Evolutionary conservation across 768 basidiomycete species (phyloP).

Genomic region (Daedalea quercina): DNA sequence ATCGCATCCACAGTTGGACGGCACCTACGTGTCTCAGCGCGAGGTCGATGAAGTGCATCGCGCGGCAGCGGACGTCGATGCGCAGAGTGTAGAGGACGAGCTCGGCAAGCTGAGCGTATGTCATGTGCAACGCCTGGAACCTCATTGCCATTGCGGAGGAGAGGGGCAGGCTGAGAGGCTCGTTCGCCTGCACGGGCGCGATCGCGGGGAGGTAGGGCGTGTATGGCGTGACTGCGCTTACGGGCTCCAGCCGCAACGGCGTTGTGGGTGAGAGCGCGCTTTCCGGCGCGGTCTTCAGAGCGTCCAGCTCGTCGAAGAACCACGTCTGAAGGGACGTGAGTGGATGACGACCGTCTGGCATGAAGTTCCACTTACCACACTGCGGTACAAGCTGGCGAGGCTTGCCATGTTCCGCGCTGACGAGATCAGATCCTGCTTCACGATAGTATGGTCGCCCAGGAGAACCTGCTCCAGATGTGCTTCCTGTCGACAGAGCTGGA

Average conservation of each 20-base stretch:
- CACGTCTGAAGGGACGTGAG: conserved; percentile 52
- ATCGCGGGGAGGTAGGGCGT: conserved; percentile 42
- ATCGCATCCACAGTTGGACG: too few relatives aligned
- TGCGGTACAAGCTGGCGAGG: conserved; percentile 76
- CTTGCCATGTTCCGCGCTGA: conserved; percentile 68
- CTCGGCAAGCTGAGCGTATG: conserved; percentile 84
- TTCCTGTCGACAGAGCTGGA: conserved; percentile 68
- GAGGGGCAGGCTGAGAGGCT: conserved; percentile 63
- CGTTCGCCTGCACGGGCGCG: conserved; percentile 30
- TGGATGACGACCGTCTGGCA: background rate
- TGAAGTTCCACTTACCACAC: conserved; percentile 54
- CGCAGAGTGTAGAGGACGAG: conserved; percentile 84
- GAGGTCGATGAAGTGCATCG: conserved; percentile 73
- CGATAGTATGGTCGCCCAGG: conserved; percentile 46
- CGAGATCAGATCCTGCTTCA: conserved; percentile 58
- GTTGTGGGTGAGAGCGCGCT: conserved; percentile 47
- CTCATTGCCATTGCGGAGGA: conserved; percentile 91
- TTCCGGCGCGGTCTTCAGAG: conserved; percentile 57
- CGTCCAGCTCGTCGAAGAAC: conserved; percentile 70
- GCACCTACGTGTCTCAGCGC: conserved; percentile 51
- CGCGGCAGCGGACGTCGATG: conserved; percentile 81
- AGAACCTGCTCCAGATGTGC: conserved; percentile 70
- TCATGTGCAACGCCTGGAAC: conserved; percentile 85
- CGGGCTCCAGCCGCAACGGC: conserved; percentile 42
- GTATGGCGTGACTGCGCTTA: conserved; percentile 35